Base-by-base conservation (phyloP, 257 asterid genomes). In the Solanum chmielewskii region DNA sequence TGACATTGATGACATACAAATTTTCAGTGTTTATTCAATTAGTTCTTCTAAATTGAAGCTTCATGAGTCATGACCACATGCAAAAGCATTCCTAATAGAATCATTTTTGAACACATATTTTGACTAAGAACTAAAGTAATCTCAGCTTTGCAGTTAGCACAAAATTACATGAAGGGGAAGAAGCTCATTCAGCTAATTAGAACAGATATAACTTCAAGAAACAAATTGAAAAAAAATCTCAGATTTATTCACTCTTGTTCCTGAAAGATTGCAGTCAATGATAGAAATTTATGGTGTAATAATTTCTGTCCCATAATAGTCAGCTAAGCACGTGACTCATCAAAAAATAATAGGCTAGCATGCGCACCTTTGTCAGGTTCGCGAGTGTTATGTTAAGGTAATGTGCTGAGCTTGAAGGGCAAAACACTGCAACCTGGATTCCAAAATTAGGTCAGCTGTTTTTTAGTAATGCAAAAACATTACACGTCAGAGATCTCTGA, bases 341-440 rank as follows among this genome's bases (percentile, higher is more conserved):
- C n/a, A 47, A 10, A 29, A 45, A 56, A 33, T 10, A 81, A 29
- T 4, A 31, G 10, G 83, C 83, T 74, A 85, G 69, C 5, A 41
- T 29, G 11, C 2, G 59, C 86, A 95, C 98, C 98, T 95, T 90
- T 86, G 90, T 92, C 93, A 96, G 85, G 92, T 96, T 96, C 90
- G 85, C 89, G 86, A 88, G 90, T 49, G 96, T 91, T 90, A 95
- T 92, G 90, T 97, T 97, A 89, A 97, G 96, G 90, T 95, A 96
- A 88, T 86, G 91, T 45, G 95, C 92, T 11, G 96, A 90, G 71
- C 92, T 89, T 87, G 90, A 90, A 83, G 98, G 97, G 27, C 93
- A 87, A 93, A 97, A 97, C 77, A 93, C 73, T 52, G 99, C 93
- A 89, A 93, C 99, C 99, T 97, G 94, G 87, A 91, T 68, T 81